Base-by-base conservation (phyloP, 108 stramenopile genomes). In the Hondaea fermentalgiana region DNA sequence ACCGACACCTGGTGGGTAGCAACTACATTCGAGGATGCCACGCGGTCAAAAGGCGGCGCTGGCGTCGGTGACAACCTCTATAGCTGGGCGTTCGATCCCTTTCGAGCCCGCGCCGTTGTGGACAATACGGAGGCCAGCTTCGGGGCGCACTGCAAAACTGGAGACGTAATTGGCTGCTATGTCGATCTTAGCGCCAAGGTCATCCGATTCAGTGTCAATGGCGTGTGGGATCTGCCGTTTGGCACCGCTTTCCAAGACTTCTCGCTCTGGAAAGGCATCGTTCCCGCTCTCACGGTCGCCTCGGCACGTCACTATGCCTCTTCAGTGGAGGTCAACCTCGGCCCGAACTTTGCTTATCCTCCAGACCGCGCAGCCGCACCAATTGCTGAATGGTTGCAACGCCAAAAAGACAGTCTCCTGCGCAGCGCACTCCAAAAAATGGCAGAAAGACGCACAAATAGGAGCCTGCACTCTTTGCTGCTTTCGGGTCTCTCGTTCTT, bases 51-150 rank as follows among this genome's bases (percentile, higher is more conserved):
- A 8, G 49, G 28, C 1, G 76, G 76, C 12, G 45, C 76, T 12
- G 76, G 76, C 51, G 76, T 83, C 16, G 76, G 76, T 45, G 76
- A 83, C n/a, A 53, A 83, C 45, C 76, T 53, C 76, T 53, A 83
- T 23, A 83, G 76, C 28, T 83, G 76, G 76, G 76, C 76, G 16
- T 83, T 53, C 23, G 76, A 83, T 23, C 64, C 64, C 42, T 69
- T 42, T 17, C 64, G 42, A 42, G 64, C 64, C 42, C 64, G 42
- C 10, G 42, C 42, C 25, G 8, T 69, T 23, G 64, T 42, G 1
- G 64, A 69, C 42, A 42, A 28, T 17, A 14, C 21, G 10, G 64
- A 28, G 64, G 14, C 12, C 25, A 23, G 25, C 35, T 69, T 16
- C 25, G 64, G 64, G 10, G 35, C 35, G 42, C 64, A 23, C 25